phyloP scores from a whole-genome alignment of 441 rosid genomes.

The Populus hybrid region DNA sequence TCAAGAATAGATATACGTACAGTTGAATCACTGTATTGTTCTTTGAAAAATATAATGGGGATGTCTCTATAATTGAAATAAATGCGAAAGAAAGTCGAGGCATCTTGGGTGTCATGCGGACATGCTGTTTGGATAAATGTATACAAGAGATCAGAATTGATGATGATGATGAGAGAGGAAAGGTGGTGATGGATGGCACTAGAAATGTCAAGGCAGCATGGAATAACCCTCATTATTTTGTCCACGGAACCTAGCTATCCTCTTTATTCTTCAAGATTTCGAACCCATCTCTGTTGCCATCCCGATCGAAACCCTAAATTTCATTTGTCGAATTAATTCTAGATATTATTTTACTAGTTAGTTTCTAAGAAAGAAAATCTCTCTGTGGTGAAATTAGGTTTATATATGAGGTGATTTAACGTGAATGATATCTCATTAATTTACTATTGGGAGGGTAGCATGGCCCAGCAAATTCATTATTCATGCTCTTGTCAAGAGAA shows the following conservation, averaged over 20 bases:
- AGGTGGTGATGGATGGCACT: slow-evolving; percentile 12
- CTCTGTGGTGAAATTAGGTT: not conserved
- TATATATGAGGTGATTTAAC: too few relatives aligned
- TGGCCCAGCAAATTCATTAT: not conserved
- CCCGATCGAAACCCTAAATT: not conserved
- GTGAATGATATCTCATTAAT: not conserved
- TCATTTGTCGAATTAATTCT: not conserved
- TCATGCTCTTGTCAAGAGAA: too few relatives aligned
- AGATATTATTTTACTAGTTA: not conserved
- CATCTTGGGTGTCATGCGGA: not conserved
- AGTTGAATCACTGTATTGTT: not conserved
- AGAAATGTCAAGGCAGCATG: slow-evolving; percentile 27
- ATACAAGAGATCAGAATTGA: not conserved
- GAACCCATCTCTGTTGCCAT: not conserved
- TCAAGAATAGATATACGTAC: too few relatives aligned
- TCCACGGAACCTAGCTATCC: slow-evolving; percentile 5
- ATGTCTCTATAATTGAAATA: not conserved
- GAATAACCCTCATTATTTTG: slow-evolving; percentile 34
- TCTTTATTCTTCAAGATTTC: not conserved
- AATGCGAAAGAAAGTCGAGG: not conserved
- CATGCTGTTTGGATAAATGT: not conserved
- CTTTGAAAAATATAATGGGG: not conserved
- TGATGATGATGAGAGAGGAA: slow-evolving; percentile 12
- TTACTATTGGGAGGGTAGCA: not conserved
- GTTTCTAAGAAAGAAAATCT: too few relatives aligned